phyloP scores from a whole-genome alignment of 225 moss, liverwort and hornwort species.

The Polytrichum commune region DNA sequence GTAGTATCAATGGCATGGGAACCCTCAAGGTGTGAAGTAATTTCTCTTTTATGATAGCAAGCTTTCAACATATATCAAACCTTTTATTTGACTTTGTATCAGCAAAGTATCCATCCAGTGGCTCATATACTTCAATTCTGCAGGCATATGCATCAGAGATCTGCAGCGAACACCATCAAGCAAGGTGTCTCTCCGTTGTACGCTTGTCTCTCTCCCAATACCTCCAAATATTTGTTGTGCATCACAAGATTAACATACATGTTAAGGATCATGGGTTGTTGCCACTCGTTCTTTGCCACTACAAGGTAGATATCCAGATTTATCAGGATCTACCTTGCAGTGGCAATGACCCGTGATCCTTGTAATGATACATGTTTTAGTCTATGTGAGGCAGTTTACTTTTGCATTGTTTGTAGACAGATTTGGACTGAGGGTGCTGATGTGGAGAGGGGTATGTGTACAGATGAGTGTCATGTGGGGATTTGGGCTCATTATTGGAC shows the following conservation, averaged over 20 bases:
- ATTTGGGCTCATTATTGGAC: slow-evolving; percentile 52
- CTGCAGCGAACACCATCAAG: slow-evolving; percentile 53
- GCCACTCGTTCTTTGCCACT: too few species aligned
- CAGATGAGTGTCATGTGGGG: slow-evolving; percentile 57
- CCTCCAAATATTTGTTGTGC: too few species aligned
- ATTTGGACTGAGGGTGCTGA: background rate
- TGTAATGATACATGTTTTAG: too few species aligned
- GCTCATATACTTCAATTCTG: background rate
- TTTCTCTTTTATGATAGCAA: too few species aligned
- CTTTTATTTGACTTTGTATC: too few species aligned
- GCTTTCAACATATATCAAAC: too few species aligned
- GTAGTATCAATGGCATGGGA: slow-evolving; percentile 57
- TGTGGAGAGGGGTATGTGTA: background rate
- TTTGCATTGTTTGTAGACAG: background rate
- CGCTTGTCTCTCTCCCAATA: slow-evolving; percentile 2
- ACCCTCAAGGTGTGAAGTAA: slow-evolving; percentile 39
- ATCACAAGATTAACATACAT: too few species aligned
- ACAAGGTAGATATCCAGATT: too few species aligned
- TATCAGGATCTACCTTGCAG: too few species aligned
- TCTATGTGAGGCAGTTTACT: background rate
- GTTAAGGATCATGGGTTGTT: too few species aligned
- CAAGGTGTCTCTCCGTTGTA: slow-evolving; percentile 46
- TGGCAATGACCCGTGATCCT: too few species aligned
- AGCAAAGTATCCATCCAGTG: too few species aligned
- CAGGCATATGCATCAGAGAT: slow-evolving; percentile 41